Base-by-base conservation (phyloP, 2,329 filamentous ascomycete genomes). In the Scytalidium sp. region DNA sequence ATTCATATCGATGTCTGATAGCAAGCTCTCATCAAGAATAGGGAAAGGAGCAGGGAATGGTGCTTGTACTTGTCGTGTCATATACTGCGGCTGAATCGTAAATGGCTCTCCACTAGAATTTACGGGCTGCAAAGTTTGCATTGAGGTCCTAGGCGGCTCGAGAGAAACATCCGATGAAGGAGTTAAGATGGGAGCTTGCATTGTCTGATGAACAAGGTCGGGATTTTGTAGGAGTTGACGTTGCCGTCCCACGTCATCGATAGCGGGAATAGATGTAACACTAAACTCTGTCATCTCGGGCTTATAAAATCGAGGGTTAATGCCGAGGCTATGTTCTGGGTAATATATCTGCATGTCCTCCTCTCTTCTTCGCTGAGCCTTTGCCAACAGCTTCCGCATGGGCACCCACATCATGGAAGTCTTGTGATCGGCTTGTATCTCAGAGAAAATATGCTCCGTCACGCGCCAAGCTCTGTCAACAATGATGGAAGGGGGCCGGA, bases 351-450 rank as follows among this genome's bases (percentile, higher is more conserved):
- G 64, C 17, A 75, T 60, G 48, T 82, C 80, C 49, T 74, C 74
- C 40, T 74, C 70, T 44, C 82, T 71, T 41, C 75, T 77, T 11
- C 73, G 72, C 41, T 70, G 69, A 11, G 84, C 84, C 60, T 80
- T 81, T 13, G 73, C 73, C 67, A 86, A 78, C 2, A 87, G 67
- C 54, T 79, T 83, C 21, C 75, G 70, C 43, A 88, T 67, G 1
- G 83, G 83, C 41, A 78, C 76, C 84, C 84, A 87, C 0, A 87
- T 66, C 68, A 81, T 79, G 3, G 79, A 77, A 46, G 74, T 75
- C 47, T 36, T 47, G 20, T 57, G 51, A 1, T 41, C 41, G 4
- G 32, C 4, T 36, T 36, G 5, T 15, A 36, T 10, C 15, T 36
- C 32, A 4, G 11, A 4, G 41, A 65, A 67, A 1, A 60, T 51